Evolutionary conservation across 2,329 filamentous ascomycete genomes (phyloP), one percentile per base, ranked within the genome.

Genomic region (Stagonosporopsis cucurbitacearum): DNA sequence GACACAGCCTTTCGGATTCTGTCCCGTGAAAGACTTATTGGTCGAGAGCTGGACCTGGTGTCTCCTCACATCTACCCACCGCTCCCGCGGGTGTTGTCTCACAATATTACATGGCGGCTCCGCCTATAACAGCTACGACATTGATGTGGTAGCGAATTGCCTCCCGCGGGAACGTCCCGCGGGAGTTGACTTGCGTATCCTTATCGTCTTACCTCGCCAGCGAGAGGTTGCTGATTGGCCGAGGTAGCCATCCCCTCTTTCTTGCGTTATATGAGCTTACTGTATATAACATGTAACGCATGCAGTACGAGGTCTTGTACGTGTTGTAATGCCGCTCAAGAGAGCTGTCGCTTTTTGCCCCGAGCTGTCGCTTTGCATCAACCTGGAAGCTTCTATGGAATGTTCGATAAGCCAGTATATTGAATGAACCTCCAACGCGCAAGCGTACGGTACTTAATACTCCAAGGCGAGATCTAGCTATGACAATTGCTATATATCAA

Each of bases 121-220:
- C 17, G 26, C 41, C 46, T 28, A 41, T 55, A 28, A 13, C 6
- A 3, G 28, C n/a, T n/a, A 2, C 37, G 12, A 15, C 20, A 19
- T n/a, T 23, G 37, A 8, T 6, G 8, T 36, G 13, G 33, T 4
- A 19, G 20, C 7, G 12, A 5, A 12, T 13, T 28, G 6, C 23
- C 47, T 55, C 28, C 53, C 52, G 46, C 52, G 52, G 52, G 40
- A 50, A 20, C 22, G n/a, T 50, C 35, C 53, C 53, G 53, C 53
- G 53, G 53, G 53, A 46, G 52, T 45, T 54, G 39, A 44, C 19
- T 13, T 40, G 22, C 19, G 36, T 9, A 17, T 6, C 17, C 42
- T 26, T 6, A 43, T 32, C 19, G n/a, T 26, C 6, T 26, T 8
- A 35, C 12, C 17, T 44, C 45, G 52, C 45, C 45, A 45, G 33